These are phyloP conservation scores for Russula olivacea DNA, from an alignment of 768 basidiomycete genomes.

Conservation along the genomic window DNA sequence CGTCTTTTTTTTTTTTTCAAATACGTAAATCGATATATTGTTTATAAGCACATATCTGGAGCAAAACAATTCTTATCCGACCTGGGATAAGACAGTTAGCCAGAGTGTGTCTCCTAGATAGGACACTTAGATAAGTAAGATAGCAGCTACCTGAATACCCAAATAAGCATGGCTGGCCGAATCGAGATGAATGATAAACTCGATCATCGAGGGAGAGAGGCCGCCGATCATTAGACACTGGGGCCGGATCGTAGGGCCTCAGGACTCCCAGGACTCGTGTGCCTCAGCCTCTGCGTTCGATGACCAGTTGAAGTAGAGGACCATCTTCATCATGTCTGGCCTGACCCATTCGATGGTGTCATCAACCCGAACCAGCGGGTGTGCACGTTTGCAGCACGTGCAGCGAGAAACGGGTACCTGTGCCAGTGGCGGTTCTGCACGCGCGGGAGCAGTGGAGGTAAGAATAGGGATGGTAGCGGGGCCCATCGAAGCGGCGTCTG, in stretches of 20 bases:
- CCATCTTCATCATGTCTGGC: conserved; percentile 13
- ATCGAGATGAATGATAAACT: neutral
- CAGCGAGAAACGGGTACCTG: neutral
- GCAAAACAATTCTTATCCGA: neutral
- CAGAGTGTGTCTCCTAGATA: neutral
- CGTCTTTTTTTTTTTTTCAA: neutral
- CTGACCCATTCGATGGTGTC: conserved; percentile 14
- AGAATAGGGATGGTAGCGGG: neutral
- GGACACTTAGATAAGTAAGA: neutral
- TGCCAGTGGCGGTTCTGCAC: neutral
- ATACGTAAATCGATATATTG: neutral
- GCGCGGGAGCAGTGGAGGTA: neutral
- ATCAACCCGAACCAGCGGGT: neutral
- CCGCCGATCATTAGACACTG: neutral
- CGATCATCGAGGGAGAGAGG: neutral
- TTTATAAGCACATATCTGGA: neutral
- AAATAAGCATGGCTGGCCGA: neutral
- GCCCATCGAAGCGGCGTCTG: neutral
- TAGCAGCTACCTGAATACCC: neutral
- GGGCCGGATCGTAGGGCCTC: neutral
- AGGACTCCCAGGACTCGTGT: conserved; percentile 6
- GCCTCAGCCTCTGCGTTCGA: conserved; percentile 8
- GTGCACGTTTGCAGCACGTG: neutral
- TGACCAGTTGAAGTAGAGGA: conserved; percentile 6
- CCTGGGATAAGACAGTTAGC: neutral